Evolutionary conservation across 371 early-diverging fungal genomes (phyloP).

Genomic region (Syncephalastrum contaminatum): DNA sequence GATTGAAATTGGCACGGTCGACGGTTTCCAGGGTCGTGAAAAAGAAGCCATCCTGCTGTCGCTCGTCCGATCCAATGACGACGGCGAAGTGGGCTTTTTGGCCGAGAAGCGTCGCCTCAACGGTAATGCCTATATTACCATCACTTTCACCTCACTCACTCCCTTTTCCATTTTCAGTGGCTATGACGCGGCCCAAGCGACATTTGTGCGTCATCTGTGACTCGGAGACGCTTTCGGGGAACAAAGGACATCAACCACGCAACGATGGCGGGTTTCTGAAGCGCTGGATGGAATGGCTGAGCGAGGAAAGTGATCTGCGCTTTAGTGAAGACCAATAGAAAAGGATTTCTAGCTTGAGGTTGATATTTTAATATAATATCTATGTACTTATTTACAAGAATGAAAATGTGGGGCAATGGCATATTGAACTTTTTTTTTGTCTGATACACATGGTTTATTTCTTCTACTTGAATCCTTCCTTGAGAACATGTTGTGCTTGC

Average conservation of each 20-base stretch:
- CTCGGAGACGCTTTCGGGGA: constrained; percentile 57
- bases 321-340: constrained; percentile 38
- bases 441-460: too few relatives aligned
- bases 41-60: constrained; percentile 89
- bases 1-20: constrained; percentile 87
- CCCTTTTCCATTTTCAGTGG: constrained; percentile 52
- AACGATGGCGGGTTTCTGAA: constrained; percentile 55
- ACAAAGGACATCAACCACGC: constrained; percentile 14
- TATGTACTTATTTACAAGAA: too few relatives aligned
- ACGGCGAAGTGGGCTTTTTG: constrained; percentile 88
- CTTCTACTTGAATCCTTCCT: too few relatives aligned
- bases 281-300: constrained; percentile 56
- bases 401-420: too few relatives aligned
- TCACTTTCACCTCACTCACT: not conserved
- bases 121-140: constrained; percentile 22
- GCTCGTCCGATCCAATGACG: constrained; percentile 83
- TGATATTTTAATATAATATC: too few relatives aligned
- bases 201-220: constrained; percentile 90
- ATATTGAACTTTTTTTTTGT: too few relatives aligned
- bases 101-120: constrained; percentile 85
- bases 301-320: constrained; percentile 56
- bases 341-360: too few relatives aligned
- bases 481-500: constrained; percentile 17
- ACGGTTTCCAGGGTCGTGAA: constrained; percentile 97
- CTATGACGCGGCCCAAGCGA: constrained; percentile 89